Percentiles rank a stretch among this genome's conserved stretches.
phyloP scores from a whole-genome alignment of 768 basidiomycete genomes.

The Agrocybe chaxingu region DNA sequence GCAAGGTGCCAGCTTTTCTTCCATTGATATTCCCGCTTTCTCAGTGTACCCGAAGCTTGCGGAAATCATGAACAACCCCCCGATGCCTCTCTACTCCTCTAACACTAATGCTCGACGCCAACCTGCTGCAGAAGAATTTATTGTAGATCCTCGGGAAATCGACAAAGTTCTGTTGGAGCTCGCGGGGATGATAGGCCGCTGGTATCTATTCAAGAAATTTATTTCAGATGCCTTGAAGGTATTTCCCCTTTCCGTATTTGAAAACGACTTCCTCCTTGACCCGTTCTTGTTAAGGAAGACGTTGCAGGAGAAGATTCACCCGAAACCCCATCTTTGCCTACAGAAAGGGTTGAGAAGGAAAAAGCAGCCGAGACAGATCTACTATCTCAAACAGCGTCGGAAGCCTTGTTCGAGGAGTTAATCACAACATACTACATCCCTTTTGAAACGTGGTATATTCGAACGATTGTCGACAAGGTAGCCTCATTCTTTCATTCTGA shows the following conservation, averaged over 20 bases:
- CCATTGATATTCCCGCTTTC: background rate
- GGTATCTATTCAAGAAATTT: constrained; percentile 90
- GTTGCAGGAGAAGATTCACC: constrained; percentile 1
- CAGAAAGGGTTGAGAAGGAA: constrained; percentile 14
- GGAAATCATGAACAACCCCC: constrained; percentile 43
- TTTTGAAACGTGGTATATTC: constrained; percentile 89
- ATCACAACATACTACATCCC: constrained; percentile 79
- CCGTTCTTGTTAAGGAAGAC: constrained; percentile 2
- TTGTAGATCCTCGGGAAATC: constrained; percentile 83
- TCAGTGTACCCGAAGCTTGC: constrained; percentile 32
- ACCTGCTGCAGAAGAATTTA: constrained; percentile 43
- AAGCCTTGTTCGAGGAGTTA: constrained; percentile 60
- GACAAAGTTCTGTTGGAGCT: constrained; percentile 88
- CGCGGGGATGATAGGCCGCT: constrained; percentile 86
- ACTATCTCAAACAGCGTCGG: constrained; percentile 51
- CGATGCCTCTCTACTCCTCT: constrained; percentile 27
- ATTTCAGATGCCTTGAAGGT: constrained; percentile 72
- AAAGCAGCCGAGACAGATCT: background rate
- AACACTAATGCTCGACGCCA: constrained; percentile 28
- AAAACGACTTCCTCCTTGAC: background rate
- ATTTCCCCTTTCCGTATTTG: constrained; percentile 11
- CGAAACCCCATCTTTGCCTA: constrained; percentile 3
- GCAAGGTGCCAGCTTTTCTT: constrained; percentile 51
- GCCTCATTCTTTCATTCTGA: background rate
- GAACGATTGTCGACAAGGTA: constrained; percentile 86